Evolutionary conservation across 306 rosid genomes (phyloP).

Genomic region (Pueraria montana): DNA sequence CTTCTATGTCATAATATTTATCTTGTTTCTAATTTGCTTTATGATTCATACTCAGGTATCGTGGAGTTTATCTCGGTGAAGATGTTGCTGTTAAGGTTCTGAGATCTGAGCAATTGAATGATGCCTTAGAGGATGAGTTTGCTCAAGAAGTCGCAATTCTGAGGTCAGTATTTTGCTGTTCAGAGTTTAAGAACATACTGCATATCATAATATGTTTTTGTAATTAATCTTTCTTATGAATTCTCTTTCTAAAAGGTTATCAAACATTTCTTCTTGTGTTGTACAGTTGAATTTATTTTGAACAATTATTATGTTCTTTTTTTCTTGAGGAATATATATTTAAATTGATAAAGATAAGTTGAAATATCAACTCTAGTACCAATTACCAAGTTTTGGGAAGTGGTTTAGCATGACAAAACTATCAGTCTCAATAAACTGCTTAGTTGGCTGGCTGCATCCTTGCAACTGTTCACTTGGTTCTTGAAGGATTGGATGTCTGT

Average conservation of each 20-base stretch:
- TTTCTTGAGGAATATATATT: slow-evolving; percentile 27
- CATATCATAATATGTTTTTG: slow-evolving; percentile 21
- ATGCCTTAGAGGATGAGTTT: slow-evolving; percentile 90
- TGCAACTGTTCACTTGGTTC: slow-evolving; percentile 9
- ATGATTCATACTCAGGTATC: slow-evolving; percentile 65
- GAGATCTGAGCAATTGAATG: slow-evolving; percentile 85
- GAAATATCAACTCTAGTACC: slow-evolving; percentile 35
- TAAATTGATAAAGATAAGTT: too few relatives aligned
- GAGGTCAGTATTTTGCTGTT: slow-evolving; percentile 59
- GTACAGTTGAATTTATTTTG: background rate
- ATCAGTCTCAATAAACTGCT: slow-evolving; percentile 8
- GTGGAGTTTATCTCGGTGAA: slow-evolving; percentile 86
- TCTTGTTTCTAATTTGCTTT: slow-evolving; percentile 35
- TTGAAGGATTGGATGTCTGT: slow-evolving; percentile 20
- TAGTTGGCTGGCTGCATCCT: slow-evolving; percentile 16
- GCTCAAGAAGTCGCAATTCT: slow-evolving; percentile 95
- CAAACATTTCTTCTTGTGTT: slow-evolving; percentile 1
- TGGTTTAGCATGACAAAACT: slow-evolving; percentile 35
- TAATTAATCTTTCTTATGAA: slow-evolving; percentile 28
- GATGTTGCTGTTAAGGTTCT: slow-evolving; percentile 98
- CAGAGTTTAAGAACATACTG: slow-evolving; percentile 21
- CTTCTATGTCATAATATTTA: slow-evolving; percentile 6
- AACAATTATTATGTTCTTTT: slow-evolving; percentile 7
- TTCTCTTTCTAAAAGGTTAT: background rate
- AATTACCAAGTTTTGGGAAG: background rate